Conservation (phyloP, 2,329 filamentous ascomycete genomes). For the Davidsoniella virescens region DNA sequence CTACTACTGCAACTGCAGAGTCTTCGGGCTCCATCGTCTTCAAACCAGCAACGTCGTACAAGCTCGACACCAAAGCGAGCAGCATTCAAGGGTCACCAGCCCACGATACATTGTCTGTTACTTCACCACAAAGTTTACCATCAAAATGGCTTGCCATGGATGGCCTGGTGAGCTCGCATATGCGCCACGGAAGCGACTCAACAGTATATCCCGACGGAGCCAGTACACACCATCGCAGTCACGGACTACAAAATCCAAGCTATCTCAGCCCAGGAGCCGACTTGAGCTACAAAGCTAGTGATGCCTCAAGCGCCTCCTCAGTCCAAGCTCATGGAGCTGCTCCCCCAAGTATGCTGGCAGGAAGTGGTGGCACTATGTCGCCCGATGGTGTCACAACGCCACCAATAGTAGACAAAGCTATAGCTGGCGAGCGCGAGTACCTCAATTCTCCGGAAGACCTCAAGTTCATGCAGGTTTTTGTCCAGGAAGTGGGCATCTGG, state of each 20-base stretch:
- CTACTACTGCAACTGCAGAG: constrained; percentile 17
- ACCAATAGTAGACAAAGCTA: constrained; percentile 22
- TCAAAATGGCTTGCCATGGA: constrained; percentile 10
- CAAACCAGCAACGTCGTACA: not conserved
- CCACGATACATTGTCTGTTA: not conserved
- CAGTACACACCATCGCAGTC: not conserved
- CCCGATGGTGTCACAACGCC: constrained; percentile 25
- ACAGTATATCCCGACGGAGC: not conserved
- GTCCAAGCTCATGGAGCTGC: constrained; percentile 21
- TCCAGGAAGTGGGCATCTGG: constrained; percentile 80
- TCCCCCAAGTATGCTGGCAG: constrained; percentile 9
- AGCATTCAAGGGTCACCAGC: constrained; percentile 10
- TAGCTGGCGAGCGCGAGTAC: constrained; percentile 36
- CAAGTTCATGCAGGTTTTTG: constrained; percentile 80
- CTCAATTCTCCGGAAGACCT: constrained; percentile 64
- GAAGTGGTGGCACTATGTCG: constrained; percentile 12
- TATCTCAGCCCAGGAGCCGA: constrained; percentile 3
- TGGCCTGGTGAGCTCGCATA: constrained; percentile 1
- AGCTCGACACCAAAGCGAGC: not conserved
- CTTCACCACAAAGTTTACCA: constrained; percentile 7
- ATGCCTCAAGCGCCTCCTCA: constrained; percentile 25
- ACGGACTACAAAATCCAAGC: not conserved
- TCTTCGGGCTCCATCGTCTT: constrained; percentile 13
- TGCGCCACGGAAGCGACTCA: constrained; percentile 1
- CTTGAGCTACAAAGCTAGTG: constrained; percentile 19